phyloP scores from a whole-genome alignment of 768 basidiomycete species.

The Tephrocybe sp. region DNA sequence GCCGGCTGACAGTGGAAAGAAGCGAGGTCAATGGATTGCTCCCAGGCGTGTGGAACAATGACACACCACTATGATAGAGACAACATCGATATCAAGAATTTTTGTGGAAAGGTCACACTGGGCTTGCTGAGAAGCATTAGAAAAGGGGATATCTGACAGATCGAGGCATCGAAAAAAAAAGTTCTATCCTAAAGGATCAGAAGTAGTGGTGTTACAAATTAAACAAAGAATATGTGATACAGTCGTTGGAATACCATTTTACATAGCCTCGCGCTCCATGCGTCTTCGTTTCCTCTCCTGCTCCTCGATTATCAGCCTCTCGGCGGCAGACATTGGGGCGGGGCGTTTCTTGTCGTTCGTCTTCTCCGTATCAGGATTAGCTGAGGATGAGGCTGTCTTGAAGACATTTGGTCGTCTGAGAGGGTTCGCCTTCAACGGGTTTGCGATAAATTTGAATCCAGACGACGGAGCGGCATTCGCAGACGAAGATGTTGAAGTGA shows the following conservation, averaged over 20 bases:
- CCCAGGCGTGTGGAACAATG: background rate
- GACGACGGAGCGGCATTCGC: conserved; percentile 29
- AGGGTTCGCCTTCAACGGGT: conserved; percentile 66
- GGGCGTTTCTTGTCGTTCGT: conserved; percentile 58
- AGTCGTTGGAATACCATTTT: background rate
- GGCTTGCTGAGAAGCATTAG: background rate
- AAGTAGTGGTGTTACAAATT: conserved; percentile 16
- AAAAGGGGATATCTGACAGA: background rate
- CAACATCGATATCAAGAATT: background rate
- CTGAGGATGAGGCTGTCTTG: conserved; percentile 45
- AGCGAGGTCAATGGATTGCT: no score
- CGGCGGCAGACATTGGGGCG: conserved; percentile 75
- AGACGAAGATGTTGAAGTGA: conserved; percentile 25
- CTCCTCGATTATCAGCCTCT: conserved; percentile 85
- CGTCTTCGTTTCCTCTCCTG: conserved; percentile 83
- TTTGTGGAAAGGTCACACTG: background rate
- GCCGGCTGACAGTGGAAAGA: no score
- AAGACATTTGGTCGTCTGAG: conserved; percentile 76
- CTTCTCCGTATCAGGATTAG: conserved; percentile 30
- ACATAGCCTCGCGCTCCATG: conserved; percentile 54
- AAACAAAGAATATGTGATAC: conserved; percentile 9
- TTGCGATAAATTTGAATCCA: conserved; percentile 51
- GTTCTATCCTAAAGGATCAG: conserved; percentile 9
- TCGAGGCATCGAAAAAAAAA: background rate
- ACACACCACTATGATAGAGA: background rate